These are phyloP conservation scores for Juglanconis juglandina DNA, from an alignment of 2,329 filamentous ascomycete species.

Conservation along the genomic window DNA sequence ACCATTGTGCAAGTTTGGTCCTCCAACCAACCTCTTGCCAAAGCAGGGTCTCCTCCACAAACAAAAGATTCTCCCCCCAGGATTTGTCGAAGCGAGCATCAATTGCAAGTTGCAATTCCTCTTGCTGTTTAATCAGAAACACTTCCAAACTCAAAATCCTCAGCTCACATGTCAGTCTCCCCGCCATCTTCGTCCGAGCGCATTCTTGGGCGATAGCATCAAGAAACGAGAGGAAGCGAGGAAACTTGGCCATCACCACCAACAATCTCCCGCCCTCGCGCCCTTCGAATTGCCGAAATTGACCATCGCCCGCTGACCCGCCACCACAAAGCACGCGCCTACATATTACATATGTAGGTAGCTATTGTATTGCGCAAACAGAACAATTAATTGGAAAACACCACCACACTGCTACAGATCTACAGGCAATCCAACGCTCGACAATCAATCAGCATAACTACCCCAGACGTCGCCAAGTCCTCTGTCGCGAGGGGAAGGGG, in stretches of 20 bases:
- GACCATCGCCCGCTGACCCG: neutral
- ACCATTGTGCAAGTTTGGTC: too few species aligned
- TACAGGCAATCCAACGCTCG: neutral
- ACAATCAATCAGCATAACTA: neutral
- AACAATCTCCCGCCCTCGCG: neutral
- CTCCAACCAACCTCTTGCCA: too few species aligned
- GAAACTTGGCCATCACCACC: neutral
- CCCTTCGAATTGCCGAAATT: neutral
- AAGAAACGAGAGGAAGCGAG: neutral
- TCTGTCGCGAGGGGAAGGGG: conserved; percentile 5
- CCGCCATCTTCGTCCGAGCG: neutral
- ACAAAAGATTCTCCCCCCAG: neutral
- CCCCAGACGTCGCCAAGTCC: neutral
- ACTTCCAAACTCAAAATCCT: neutral
- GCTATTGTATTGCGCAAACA: neutral
- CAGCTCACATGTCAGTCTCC: neutral
- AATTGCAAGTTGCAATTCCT: neutral
- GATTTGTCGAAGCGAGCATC: neutral
- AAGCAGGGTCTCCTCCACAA: too few species aligned
- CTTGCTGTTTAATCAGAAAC: neutral
- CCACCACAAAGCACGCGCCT: neutral
- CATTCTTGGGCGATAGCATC: neutral
- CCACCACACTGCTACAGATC: too few species aligned
- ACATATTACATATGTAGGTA: neutral
- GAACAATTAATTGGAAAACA: neutral